These are phyloP conservation scores for Phaffia rhodozyma DNA, from an alignment of 1,284 basidiomycete species.

Conservation along the genomic window DNA sequence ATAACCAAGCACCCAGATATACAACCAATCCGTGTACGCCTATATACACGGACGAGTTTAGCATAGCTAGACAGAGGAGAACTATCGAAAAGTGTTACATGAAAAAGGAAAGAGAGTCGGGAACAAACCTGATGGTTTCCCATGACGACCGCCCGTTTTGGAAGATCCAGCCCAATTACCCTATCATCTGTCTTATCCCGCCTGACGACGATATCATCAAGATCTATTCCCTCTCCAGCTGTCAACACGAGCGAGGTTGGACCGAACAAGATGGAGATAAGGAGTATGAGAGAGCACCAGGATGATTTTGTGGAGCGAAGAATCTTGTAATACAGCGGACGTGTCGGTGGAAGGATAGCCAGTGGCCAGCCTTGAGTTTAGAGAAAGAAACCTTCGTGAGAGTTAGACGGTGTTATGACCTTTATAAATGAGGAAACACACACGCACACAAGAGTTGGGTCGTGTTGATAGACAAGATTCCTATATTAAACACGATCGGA, in stretches of 20 bases:
- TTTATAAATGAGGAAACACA: conserved; percentile 47
- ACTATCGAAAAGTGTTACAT: not conserved
- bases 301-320: conserved; percentile 4
- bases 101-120: not conserved
- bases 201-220: conserved; percentile 33
- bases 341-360: conserved; percentile 11
- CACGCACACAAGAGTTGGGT: conserved; percentile 47
- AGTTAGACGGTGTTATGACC: conserved; percentile 18
- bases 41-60: conserved; percentile 28
- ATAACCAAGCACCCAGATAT: conserved; percentile 75
- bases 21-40: conserved; percentile 79
- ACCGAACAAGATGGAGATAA: conserved; percentile 58
- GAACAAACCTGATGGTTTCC: conserved; percentile 62
- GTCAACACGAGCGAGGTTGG: conserved; percentile 65
- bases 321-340: conserved; percentile 4
- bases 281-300: conserved; percentile 24
- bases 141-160: conserved; percentile 62
- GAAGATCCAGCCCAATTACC: conserved; percentile 53
- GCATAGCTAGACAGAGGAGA: not conserved
- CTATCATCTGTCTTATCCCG: conserved; percentile 44
- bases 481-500: conserved; percentile 51
- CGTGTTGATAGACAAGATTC: conserved; percentile 53
- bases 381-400: conserved; percentile 39
- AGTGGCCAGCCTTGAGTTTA: not conserved
- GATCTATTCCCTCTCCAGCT: conserved; percentile 25